Evolutionary conservation across 495 filamentous ascomycete genomes (phyloP).

Genomic region (Trichoderma orchidacearum): DNA sequence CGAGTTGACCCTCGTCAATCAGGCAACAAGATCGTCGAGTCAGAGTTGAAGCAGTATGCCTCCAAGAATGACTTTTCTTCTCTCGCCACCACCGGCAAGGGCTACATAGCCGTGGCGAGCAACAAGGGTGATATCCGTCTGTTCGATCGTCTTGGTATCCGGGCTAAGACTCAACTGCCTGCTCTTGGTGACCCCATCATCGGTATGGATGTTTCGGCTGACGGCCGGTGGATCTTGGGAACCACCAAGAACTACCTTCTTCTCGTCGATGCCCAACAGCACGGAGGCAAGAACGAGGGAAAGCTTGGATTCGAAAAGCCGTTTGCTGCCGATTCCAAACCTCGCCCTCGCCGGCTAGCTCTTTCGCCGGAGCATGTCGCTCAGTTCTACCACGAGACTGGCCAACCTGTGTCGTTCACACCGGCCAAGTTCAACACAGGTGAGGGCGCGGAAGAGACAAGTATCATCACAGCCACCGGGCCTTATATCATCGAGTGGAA

Average conservation of each 20-base stretch:
- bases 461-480: slow-evolving; percentile 92
- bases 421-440: slow-evolving; percentile 90
- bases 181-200: slow-evolving; percentile 92
- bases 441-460: slow-evolving; percentile 63
- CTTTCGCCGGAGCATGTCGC: slow-evolving; percentile 83
- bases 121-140: slow-evolving; percentile 96
- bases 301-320: slow-evolving; percentile 94
- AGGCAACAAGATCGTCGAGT: slow-evolving; percentile 85
- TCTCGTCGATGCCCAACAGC: slow-evolving; percentile 81
- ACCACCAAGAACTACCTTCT: slow-evolving; percentile 93
- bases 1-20: slow-evolving; percentile 84
- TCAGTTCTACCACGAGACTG: slow-evolving; percentile 93
- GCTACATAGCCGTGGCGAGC: slow-evolving; percentile 89
- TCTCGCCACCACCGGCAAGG: slow-evolving; percentile 85
- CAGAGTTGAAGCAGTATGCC: slow-evolving; percentile 84
- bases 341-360: slow-evolving; percentile 80
- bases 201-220: slow-evolving; percentile 84
- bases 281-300: slow-evolving; percentile 88
- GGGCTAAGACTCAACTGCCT: slow-evolving; percentile 93
- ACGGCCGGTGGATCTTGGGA: slow-evolving; percentile 88
- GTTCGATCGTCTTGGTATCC: slow-evolving; percentile 92
- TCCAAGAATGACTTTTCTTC: slow-evolving; percentile 96
- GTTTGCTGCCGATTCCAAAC: slow-evolving; percentile 85
- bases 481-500: slow-evolving; percentile 97
- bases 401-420: slow-evolving; percentile 73